Evolutionary conservation across 331 rosid species (phyloP), one percentile per base, ranked within the genome.

Genomic region (Telfairia occidentalis): DNA sequence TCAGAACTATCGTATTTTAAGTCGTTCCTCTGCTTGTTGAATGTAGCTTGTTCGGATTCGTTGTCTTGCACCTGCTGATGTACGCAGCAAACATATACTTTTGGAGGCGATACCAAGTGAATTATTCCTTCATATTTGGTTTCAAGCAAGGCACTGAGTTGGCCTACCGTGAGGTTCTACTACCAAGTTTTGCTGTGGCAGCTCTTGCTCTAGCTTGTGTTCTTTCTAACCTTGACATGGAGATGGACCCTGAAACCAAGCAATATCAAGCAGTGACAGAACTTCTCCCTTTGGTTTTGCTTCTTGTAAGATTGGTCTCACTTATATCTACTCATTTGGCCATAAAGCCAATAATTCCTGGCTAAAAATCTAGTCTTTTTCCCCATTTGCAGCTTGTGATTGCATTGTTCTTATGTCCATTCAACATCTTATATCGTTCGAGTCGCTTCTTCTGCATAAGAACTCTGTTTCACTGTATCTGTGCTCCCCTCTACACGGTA

Each of bases 71-170:
- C 89, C 82, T 89, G 84, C 48, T 88, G 23, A 84, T 89, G 90
- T 90, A 85, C 71, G 92, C 90, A 18, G 85, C 82, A 5, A 84
- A 88, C 48, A 74, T 84, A 53, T 89, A 72, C 82, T 83, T 82
- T 67, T 90, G 92, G 96, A 82, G 81, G 77, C 80, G 82, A 46
- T 88, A 81, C 75, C 76, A 78, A 75, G 91, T 90, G 64, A 88
- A 90, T 21, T 80, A 90, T 26, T 80, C 90, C 64, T 90, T 89
- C 83, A 90, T 90, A 75, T 90, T 89, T 81, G 94, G 95, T 48
- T 89, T 90, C 79, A 84, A 90, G 76, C 83, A 78, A 81, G 95
- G 90, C 46, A 82, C 88, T 5, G 92, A 89, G 26, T 63, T 89
- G 78, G 78, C 90, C 15, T 84, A 86, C 78, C 65, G 72, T 24